Evolutionary conservation across 176 grass and related monocot genomes (phyloP).

Genomic region (Bolboschoenus planiculmis): DNA sequence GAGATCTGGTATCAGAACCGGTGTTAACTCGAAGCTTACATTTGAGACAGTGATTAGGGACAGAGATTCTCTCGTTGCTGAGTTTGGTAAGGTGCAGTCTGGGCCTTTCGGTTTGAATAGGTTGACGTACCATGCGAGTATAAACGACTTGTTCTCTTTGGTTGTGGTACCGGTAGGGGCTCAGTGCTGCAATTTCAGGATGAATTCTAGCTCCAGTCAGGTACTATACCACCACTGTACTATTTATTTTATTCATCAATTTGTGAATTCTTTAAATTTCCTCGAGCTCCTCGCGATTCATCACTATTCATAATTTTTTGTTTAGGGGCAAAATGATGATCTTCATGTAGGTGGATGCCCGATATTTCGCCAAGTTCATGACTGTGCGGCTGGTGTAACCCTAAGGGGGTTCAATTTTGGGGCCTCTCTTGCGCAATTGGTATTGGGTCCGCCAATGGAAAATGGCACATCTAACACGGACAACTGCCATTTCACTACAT

Average conservation of each 20-base stretch:
- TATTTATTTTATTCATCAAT: not conserved
- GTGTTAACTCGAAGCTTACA: conserved; percentile 21
- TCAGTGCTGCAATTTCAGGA: conserved; percentile 28
- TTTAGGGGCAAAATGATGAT: conserved; percentile 23
- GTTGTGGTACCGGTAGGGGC: conserved; percentile 15
- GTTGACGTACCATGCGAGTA: conserved; percentile 22
- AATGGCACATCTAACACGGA: not conserved
- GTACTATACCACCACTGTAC: not conserved
- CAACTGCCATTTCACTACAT: conserved; percentile 27
- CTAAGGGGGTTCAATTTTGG: conserved; percentile 22
- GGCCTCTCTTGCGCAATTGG: conserved; percentile 25
- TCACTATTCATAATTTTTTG: not conserved
- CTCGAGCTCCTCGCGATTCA: not conserved
- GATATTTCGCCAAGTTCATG: conserved; percentile 25
- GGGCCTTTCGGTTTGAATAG: conserved; percentile 14
- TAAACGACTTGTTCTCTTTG: conserved; percentile 26
- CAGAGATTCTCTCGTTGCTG: conserved; percentile 31
- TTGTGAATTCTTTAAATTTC: not conserved
- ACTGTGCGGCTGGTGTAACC: conserved; percentile 26
- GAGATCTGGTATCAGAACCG: conserved; percentile 20
- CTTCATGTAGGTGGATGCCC: conserved; percentile 19
- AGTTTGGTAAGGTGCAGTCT: conserved; percentile 5
- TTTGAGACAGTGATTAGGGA: conserved; percentile 29
- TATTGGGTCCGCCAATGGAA: conserved; percentile 20
- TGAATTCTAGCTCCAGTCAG: conserved; percentile 6